phyloP scores from a whole-genome alignment of 1,284 basidiomycete species.

The Violaceomyces palustris region DNA sequence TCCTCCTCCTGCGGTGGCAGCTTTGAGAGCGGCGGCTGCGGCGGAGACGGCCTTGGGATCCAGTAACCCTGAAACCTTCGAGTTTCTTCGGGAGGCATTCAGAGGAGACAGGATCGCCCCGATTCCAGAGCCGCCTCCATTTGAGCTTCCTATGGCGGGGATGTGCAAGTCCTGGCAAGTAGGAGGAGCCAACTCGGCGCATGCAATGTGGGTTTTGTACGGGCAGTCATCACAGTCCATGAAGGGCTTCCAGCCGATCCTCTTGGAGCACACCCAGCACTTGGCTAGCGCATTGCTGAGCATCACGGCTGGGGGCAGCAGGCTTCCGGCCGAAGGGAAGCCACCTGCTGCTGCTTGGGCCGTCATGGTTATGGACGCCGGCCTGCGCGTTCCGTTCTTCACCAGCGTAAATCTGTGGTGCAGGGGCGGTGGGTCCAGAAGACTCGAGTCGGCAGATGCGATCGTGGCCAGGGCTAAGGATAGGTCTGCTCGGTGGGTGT shows the following conservation, averaged over 20 bases:
- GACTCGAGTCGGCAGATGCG: slow-evolving; percentile 22
- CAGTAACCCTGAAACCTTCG: slow-evolving; percentile 14
- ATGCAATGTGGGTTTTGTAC: slow-evolving; percentile 45
- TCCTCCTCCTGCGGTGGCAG: slow-evolving; percentile 11
- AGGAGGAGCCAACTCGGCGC: slow-evolving; percentile 38
- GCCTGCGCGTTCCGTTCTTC: slow-evolving; percentile 43
- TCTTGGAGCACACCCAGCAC: slow-evolving; percentile 43
- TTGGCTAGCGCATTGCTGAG: slow-evolving; percentile 44
- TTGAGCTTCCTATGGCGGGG: slow-evolving; percentile 6
- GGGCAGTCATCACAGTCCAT: slow-evolving; percentile 50
- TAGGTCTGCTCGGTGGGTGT: slow-evolving; percentile 23
- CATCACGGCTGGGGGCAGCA: slow-evolving; percentile 44
- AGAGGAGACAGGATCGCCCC: slow-evolving; percentile 19
- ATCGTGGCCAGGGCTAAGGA: slow-evolving; percentile 41
- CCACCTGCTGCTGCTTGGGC: slow-evolving; percentile 9
- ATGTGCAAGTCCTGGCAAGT: slow-evolving; percentile 41
- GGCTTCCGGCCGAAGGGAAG: slow-evolving; percentile 13
- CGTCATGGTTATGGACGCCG: slow-evolving; percentile 10
- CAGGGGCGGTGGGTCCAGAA: slow-evolving; percentile 17
- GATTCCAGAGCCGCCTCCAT: slow-evolving; percentile 9
- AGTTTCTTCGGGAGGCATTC: slow-evolving; percentile 20
- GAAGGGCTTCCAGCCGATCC: slow-evolving; percentile 46
- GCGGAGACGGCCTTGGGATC: slow-evolving; percentile 28
- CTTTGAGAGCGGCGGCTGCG: slow-evolving; percentile 20
- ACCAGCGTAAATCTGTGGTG: slow-evolving; percentile 46